Evolutionary conservation across 208 protist genomes (phyloP).

Genomic region (Trypanosoma rangeli): DNA sequence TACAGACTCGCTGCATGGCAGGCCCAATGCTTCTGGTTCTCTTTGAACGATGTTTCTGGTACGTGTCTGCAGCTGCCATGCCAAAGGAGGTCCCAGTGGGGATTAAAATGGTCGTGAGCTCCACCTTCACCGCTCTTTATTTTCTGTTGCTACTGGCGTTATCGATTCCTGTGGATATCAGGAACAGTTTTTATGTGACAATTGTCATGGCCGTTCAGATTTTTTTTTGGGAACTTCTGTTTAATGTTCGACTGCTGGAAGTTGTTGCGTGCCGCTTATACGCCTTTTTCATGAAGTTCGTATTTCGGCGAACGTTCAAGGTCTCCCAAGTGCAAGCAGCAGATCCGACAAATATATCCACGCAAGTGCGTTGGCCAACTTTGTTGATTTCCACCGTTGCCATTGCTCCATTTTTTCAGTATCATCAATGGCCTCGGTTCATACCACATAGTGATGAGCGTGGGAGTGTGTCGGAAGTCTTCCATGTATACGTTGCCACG

Average conservation of each 20-base stretch:
- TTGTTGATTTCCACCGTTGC: conserved; percentile 7
- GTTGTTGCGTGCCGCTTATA: conserved; percentile 2
- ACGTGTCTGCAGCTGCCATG: conserved; percentile 10
- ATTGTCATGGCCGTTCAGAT: conserved; percentile 19
- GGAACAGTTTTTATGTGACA: conserved; percentile 4
- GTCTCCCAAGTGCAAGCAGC: neutral
- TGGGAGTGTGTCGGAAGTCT: conserved; percentile 1
- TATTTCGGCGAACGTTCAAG: neutral
- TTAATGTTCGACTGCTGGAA: conserved; percentile 17
- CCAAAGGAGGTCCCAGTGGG: conserved; percentile 18
- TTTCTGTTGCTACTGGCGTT: conserved; percentile 1
- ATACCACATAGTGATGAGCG: conserved; percentile 4
- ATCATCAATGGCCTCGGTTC: conserved; percentile 14
- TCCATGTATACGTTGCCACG: neutral
- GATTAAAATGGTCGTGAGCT: conserved; percentile 20
- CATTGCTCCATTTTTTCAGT: conserved; percentile 21
- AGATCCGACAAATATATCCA: conserved; percentile 29
- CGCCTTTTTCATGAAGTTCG: neutral
- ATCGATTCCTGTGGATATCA: conserved; percentile 2
- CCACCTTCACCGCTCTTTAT: conserved; percentile 16
- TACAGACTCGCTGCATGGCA: neutral
- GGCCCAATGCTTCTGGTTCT: conserved; percentile 6
- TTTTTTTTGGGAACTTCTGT: conserved; percentile 23
- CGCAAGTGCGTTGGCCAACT: conserved; percentile 25
- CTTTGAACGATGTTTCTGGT: conserved; percentile 24